phyloP scores from a whole-genome alignment of 2,329 filamentous ascomycete species.

The Penicillium sp. region DNA sequence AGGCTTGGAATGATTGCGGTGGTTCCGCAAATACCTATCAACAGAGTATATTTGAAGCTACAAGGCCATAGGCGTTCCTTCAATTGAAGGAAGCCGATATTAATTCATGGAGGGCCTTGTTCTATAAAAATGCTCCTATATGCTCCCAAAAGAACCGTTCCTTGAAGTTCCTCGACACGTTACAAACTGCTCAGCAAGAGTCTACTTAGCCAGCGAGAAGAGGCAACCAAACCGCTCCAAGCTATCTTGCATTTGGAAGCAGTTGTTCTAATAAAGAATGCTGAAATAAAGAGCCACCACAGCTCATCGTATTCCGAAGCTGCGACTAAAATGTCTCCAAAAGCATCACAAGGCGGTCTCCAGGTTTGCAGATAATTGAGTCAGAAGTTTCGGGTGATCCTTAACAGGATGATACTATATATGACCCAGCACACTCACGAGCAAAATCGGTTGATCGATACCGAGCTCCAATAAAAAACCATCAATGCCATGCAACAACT shows the following conservation, averaged over 20 bases:
- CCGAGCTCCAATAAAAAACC: neutral
- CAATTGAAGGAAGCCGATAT: neutral
- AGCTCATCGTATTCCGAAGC: conserved; percentile 2
- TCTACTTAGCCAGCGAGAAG: neutral
- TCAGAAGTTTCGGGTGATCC: neutral
- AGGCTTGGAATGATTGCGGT: neutral
- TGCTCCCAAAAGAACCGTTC: neutral
- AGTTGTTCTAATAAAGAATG: neutral
- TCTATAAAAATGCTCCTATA: neutral
- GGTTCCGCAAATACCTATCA: neutral
- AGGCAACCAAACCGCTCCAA: neutral
- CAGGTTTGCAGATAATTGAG: neutral
- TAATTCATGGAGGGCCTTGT: neutral
- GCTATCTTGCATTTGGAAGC: neutral
- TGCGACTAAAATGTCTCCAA: conserved; percentile 9
- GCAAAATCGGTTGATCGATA: neutral
- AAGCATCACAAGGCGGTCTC: neutral
- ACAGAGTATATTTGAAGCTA: neutral
- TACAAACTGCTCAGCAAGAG: neutral
- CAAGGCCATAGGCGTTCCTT: neutral
- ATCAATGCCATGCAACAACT: neutral
- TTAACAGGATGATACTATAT: neutral
- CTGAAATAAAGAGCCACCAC: neutral
- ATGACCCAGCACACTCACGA: neutral
- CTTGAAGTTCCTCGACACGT: neutral